A percentile compares a stretch with the other conserved stretches of the same genome.
phyloP scores from a whole-genome alignment of 2,329 filamentous ascomycete genomes.

The Epichloe hybrida region DNA sequence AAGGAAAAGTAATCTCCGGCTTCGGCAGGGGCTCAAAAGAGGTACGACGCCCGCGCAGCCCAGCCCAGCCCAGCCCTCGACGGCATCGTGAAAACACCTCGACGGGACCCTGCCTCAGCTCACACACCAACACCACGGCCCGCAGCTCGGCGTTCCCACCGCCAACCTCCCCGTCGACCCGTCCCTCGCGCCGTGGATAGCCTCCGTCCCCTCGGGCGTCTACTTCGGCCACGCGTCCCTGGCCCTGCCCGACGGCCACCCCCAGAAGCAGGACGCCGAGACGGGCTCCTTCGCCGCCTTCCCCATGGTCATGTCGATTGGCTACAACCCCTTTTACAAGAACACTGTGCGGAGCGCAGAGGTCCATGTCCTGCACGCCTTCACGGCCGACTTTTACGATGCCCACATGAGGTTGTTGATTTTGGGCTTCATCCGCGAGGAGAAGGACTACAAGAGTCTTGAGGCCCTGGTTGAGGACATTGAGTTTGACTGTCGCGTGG shows the following conservation, averaged over 20 bases:
- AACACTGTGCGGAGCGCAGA: slow-evolving; percentile 79
- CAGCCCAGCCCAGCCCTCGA: background rate
- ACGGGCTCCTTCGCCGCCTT: slow-evolving; percentile 35
- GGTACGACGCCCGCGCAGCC: no score
- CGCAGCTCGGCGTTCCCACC: slow-evolving; percentile 83
- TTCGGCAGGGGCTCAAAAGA: slow-evolving; percentile 92
- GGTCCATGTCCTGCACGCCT: slow-evolving; percentile 74
- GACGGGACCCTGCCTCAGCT: no score
- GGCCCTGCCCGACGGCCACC: slow-evolving; percentile 37
- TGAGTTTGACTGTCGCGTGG: slow-evolving; percentile 73
- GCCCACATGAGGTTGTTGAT: slow-evolving; percentile 66
- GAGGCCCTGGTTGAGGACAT: slow-evolving; percentile 85
- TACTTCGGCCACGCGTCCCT: slow-evolving; percentile 90
- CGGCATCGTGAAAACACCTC: no score
- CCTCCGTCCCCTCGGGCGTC: slow-evolving; percentile 58
- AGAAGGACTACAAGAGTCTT: slow-evolving; percentile 73
- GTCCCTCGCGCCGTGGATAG: slow-evolving; percentile 45
- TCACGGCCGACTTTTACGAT: slow-evolving; percentile 74
- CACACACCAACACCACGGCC: background rate
- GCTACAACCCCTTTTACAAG: slow-evolving; percentile 96
- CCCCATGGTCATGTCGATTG: slow-evolving; percentile 87
- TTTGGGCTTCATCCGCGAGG: slow-evolving; percentile 76
- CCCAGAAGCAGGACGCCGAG: slow-evolving; percentile 19
- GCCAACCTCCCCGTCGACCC: slow-evolving; percentile 76
- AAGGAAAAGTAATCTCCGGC: slow-evolving; percentile 78